Evolutionary conservation across 345 rosid species (phyloP).

Genomic region (Acer campestre): DNA sequence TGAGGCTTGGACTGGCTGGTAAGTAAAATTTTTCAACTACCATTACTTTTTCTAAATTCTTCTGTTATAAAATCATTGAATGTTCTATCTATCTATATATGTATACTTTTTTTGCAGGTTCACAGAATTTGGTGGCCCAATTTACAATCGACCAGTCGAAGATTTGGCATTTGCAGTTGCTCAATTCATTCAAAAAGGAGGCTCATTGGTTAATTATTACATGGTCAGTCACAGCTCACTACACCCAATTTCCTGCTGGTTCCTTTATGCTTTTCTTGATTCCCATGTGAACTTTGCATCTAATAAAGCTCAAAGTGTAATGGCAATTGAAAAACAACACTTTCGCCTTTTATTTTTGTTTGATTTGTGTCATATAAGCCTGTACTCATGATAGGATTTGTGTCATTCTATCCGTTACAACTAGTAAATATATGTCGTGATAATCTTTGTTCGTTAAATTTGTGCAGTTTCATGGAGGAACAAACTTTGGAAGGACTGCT

Average conservation of each 20-base stretch:
- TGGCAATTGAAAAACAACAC: not conserved
- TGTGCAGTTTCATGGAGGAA: conserved; percentile 74
- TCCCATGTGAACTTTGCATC: conserved; percentile 22
- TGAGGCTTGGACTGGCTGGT: conserved; percentile 82
- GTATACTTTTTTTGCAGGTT: conserved; percentile 39
- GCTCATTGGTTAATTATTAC: conserved; percentile 67
- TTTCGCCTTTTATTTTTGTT: not conserved
- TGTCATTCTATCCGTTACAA: too few relatives aligned
- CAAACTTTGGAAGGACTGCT: conserved; percentile 70
- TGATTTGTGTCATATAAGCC: not conserved
- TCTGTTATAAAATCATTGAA: not conserved
- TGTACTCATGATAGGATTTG: not conserved
- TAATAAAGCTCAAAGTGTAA: conserved; percentile 1
- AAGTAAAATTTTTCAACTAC: conserved; percentile 27
- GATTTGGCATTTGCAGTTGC: conserved; percentile 78
- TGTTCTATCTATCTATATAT: too few relatives aligned
- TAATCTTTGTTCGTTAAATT: not conserved
- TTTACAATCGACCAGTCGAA: conserved; percentile 55
- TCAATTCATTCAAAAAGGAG: conserved; percentile 66
- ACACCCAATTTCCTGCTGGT: too few relatives aligned
- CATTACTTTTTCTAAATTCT: not conserved
- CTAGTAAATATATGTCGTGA: not conserved
- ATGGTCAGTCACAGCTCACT: conserved; percentile 45
- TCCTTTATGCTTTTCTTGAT: conserved; percentile 28
- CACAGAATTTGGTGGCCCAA: conserved; percentile 59